Conservation (phyloP, 306 rosid species). For the Trifolium fragiferum region DNA sequence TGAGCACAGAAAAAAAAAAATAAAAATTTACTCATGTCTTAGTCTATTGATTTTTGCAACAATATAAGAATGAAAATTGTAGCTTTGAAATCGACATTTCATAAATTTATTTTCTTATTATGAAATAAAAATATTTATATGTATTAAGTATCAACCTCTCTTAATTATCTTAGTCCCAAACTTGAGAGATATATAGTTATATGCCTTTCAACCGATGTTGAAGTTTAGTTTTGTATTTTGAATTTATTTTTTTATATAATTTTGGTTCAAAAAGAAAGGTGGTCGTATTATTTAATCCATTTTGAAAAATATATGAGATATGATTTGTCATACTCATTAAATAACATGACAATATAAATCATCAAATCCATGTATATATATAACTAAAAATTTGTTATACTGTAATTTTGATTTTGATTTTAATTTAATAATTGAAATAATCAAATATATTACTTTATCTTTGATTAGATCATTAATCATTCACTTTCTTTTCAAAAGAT, state of each 20-base stretch:
- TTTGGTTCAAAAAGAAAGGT: too few relatives aligned
- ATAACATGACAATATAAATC: too few relatives aligned
- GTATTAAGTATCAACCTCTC: too few relatives aligned
- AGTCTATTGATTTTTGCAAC: constrained; percentile 10
- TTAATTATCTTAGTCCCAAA: neutral
- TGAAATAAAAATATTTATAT: neutral
- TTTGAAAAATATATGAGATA: neutral
- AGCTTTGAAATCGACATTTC: neutral
- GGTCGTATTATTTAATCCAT: too few relatives aligned
- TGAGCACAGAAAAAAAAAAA: neutral
- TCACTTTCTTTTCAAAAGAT: neutral
- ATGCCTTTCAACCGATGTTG: neutral
- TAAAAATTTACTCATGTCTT: neutral
- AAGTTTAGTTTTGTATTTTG: neutral
- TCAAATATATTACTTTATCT: constrained; percentile 4
- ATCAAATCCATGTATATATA: too few relatives aligned
- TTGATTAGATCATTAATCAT: constrained; percentile 1
- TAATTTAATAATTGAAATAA: neutral
- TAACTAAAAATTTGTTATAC: neutral
- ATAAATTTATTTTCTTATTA: neutral
- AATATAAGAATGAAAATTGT: neutral
- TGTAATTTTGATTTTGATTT: neutral
- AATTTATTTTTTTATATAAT: neutral
- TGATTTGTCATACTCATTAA: neutral
- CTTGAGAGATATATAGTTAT: neutral